Conservation (phyloP, 2,329 filamentous ascomycete genomes). For the Bipolaris cookei region DNA sequence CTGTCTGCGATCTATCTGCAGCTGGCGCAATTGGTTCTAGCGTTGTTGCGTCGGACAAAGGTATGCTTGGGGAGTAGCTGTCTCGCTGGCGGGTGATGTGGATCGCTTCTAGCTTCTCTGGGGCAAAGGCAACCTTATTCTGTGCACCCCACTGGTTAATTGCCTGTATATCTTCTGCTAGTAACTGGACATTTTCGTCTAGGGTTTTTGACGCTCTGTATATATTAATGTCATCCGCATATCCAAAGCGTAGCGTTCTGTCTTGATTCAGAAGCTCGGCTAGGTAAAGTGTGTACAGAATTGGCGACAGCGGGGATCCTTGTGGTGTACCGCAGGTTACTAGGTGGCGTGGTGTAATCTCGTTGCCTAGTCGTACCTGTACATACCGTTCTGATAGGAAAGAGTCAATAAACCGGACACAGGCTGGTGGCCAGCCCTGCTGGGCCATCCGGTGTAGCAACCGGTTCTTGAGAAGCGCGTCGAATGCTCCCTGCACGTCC, state of each 20-base stretch:
- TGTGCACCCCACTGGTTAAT: too few species aligned
- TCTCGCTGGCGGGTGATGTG: too few species aligned
- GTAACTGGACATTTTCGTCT: too few species aligned
- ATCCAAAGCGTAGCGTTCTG: not conserved
- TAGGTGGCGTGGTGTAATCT: not conserved
- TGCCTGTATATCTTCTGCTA: too few species aligned
- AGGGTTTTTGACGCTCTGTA: not conserved
- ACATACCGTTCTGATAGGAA: too few species aligned
- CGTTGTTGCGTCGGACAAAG: too few species aligned
- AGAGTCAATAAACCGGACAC: too few species aligned
- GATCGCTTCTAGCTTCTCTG: too few species aligned
- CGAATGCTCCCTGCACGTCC: conserved; percentile 11
- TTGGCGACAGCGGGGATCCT: conserved; percentile 1
- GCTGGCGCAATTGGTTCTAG: too few species aligned
- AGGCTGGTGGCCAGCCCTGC: conserved; percentile 8
- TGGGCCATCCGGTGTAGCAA: conserved; percentile 6
- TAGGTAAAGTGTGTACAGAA: conserved; percentile 13
- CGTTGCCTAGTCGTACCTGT: conserved; percentile 1
- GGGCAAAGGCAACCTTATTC: too few species aligned
- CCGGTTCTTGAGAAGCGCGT: conserved; percentile 13
- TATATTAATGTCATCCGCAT: not conserved
- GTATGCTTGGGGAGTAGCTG: too few species aligned
- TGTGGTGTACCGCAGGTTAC: conserved; percentile 5
- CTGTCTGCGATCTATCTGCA: too few species aligned
- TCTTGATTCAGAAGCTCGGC: conserved; percentile 4